Evolutionary conservation across 2,329 filamentous ascomycete genomes (phyloP).

Genomic region (Aureobasidium sp.): DNA sequence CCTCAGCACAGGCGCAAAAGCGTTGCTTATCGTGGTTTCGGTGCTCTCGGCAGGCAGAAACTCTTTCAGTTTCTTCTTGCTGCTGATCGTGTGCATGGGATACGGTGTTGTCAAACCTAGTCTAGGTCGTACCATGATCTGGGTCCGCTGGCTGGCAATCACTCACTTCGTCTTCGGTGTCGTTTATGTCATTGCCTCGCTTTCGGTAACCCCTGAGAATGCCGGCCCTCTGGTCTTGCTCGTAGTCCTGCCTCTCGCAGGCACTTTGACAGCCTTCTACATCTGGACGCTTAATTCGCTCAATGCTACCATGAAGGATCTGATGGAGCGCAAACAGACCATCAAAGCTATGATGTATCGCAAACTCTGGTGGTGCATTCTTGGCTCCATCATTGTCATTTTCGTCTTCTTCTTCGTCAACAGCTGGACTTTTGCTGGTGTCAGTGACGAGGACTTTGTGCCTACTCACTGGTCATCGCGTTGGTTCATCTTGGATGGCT

Average conservation of each 20-base stretch:
- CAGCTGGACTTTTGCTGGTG: constrained; percentile 86
- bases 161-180: constrained; percentile 93
- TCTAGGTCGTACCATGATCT: constrained; percentile 88
- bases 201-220: constrained; percentile 81
- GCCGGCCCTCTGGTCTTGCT: constrained; percentile 86
- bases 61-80: constrained; percentile 95
- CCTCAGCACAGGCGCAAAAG: constrained; percentile 73
- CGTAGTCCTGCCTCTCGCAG: constrained; percentile 86
- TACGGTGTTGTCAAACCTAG: constrained; percentile 96
- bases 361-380: constrained; percentile 97
- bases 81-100: constrained; percentile 98
- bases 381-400: constrained; percentile 86
- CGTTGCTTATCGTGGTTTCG: constrained; percentile 83
- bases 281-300: constrained; percentile 97
- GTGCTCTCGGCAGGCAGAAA: constrained; percentile 89
- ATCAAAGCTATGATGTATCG: constrained; percentile 95
- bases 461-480: constrained; percentile 95
- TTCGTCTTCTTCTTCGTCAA: constrained; percentile 99
- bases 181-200: constrained; percentile 82
- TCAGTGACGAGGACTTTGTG: constrained; percentile 78
- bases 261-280: constrained; percentile 91
- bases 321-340: constrained; percentile 89
- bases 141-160: constrained; percentile 82
- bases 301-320: constrained; percentile 89
- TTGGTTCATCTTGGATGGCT: constrained; percentile 96